Conservation (phyloP, 352 stramenopile genomes). For the Pythium apleroticum region DNA sequence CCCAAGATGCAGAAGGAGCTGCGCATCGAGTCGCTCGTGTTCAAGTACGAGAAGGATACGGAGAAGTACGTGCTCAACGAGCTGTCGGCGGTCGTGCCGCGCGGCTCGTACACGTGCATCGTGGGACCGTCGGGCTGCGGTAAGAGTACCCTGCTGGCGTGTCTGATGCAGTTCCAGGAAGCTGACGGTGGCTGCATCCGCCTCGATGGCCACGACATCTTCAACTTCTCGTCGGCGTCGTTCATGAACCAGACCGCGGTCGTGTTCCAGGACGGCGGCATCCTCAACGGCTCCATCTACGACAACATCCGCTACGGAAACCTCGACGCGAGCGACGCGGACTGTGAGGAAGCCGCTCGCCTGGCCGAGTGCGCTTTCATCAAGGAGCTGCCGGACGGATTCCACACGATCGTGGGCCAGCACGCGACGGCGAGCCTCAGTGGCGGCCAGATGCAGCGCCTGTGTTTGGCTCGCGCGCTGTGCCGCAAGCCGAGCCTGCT, state of each 20-base stretch:
- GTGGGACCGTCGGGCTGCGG: slow-evolving; percentile 76
- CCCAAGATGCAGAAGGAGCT: slow-evolving; percentile 73
- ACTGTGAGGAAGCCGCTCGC: slow-evolving; percentile 70
- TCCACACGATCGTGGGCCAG: no score
- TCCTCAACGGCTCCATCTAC: slow-evolving; percentile 83
- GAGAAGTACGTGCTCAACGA: slow-evolving; percentile 79
- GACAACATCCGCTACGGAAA: slow-evolving; percentile 79
- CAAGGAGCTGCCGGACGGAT: slow-evolving; percentile 65
- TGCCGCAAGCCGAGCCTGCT: no score
- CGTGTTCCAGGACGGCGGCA: slow-evolving; percentile 81
- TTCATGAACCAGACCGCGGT: slow-evolving; percentile 84
- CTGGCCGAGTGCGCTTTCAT: slow-evolving; percentile 80
- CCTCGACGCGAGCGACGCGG: slow-evolving; percentile 45
- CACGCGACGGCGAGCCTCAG: no score
- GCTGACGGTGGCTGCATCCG: slow-evolving; percentile 76
- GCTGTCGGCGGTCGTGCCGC: slow-evolving; percentile 39
- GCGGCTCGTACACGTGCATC: slow-evolving; percentile 77
- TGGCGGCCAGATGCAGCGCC: no score
- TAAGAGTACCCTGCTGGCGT: slow-evolving; percentile 81
- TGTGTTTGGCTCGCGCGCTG: no score
- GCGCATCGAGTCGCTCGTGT: slow-evolving; percentile 60
- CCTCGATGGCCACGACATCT: slow-evolving; percentile 72
- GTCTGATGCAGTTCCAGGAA: slow-evolving; percentile 85
- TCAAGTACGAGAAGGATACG: slow-evolving; percentile 75
- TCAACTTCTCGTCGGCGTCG: slow-evolving; percentile 82